Evolutionary conservation across 305 asterid species (phyloP).

Genomic region (Fraxinus floribunda): DNA sequence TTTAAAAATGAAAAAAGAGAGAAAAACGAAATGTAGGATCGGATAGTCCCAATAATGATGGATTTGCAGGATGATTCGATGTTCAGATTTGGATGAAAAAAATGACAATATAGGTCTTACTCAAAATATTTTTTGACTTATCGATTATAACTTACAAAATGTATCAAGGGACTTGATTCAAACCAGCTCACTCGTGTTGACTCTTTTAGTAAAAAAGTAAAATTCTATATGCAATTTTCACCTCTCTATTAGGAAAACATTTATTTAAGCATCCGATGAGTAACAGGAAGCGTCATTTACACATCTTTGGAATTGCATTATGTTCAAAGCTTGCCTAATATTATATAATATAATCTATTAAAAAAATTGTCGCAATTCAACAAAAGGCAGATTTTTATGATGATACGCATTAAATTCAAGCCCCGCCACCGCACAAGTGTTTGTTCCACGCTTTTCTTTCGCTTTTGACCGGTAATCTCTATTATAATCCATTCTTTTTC

Average conservation of each 20-base stretch:
- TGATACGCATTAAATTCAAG: background rate
- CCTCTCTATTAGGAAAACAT: background rate
- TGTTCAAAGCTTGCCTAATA: background rate
- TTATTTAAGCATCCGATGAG: background rate
- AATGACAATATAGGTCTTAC: background rate
- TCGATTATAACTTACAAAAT: background rate
- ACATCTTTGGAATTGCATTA: background rate
- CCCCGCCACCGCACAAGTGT: conserved; percentile 27
- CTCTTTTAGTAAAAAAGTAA: background rate
- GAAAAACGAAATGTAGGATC: no score
- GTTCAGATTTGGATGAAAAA: no score
- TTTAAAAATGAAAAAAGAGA: no score
- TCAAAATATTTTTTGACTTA: background rate
- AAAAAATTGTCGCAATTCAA: background rate
- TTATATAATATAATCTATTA: no score
- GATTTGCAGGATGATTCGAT: no score
- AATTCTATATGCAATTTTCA: background rate
- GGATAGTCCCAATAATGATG: no score
- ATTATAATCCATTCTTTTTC: background rate
- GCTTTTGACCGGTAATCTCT: background rate
- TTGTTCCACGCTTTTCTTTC: conserved; percentile 21
- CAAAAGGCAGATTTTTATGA: conserved; percentile 30
- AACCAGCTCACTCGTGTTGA: background rate
- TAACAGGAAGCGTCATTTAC: background rate
- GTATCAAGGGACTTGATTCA: background rate